Conservation (phyloP, 179 eudicot genomes). For the Corrigiola litoralis region DNA sequence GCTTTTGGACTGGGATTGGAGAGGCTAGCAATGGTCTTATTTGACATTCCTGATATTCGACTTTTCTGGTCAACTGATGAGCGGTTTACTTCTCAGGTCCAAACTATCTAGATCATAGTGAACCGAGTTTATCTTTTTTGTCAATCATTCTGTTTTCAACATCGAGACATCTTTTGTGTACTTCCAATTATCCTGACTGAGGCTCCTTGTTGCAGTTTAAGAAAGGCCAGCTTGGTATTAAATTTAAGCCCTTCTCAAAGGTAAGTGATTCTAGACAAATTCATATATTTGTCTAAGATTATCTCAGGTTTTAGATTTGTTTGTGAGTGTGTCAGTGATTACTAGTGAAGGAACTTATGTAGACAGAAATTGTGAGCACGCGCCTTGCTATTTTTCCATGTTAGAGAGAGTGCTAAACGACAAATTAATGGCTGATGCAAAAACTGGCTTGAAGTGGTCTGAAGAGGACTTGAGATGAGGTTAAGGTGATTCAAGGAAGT, state of each 20-base stretch:
- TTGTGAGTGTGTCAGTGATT: no score
- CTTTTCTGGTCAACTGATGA: conserved; percentile 83
- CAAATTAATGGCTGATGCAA: no score
- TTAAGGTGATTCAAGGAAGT: background rate
- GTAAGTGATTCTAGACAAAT: conserved; percentile 30
- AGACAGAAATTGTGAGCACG: no score
- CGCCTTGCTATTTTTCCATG: no score
- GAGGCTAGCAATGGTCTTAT: conserved; percentile 91
- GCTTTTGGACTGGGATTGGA: conserved; percentile 99
- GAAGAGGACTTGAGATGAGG: background rate
- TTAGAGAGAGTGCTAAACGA: no score
- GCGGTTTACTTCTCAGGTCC: conserved; percentile 94
- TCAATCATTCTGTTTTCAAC: background rate
- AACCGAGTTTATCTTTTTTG: background rate
- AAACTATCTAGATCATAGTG: background rate
- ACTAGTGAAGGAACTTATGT: no score
- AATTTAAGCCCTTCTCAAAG: conserved; percentile 93
- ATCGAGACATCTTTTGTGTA: background rate
- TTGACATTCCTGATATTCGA: conserved; percentile 86
- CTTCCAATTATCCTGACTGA: background rate
- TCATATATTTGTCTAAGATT: no score
- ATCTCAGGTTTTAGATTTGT: no score
- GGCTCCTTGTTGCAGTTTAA: conserved; percentile 43
- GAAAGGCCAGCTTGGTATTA: conserved; percentile 68
- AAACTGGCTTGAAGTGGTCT: no score